Evolutionary conservation across 2,329 filamentous ascomycete species (phyloP).

Genomic region (Amphichorda felina): DNA sequence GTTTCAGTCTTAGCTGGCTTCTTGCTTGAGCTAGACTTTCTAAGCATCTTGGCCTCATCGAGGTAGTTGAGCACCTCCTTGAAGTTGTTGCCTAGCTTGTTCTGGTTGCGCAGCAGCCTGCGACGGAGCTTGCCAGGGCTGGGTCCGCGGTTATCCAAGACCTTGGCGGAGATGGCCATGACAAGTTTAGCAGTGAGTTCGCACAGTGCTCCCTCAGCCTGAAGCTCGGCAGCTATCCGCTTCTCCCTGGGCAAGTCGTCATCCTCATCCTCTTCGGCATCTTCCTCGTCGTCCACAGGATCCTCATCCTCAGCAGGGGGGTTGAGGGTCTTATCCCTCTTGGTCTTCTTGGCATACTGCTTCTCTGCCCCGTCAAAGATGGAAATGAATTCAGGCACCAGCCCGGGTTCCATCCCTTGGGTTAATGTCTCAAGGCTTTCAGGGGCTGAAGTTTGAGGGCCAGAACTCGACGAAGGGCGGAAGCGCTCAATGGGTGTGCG

Average conservation of each 20-base stretch:
- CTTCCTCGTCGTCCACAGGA: conserved; percentile 51
- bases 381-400: conserved; percentile 57
- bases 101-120: conserved; percentile 67
- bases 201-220: conserved; percentile 78
- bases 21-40: conserved; percentile 25
- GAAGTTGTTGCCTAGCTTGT: conserved; percentile 73
- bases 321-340: conserved; percentile 43
- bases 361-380: conserved; percentile 72
- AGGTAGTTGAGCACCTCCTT: conserved; percentile 73
- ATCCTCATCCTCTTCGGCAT: conserved; percentile 38
- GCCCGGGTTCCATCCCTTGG: conserved; percentile 52
- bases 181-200: conserved; percentile 78
- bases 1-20: conserved; percentile 13
- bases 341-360: conserved; percentile 59
- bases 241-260: conserved; percentile 44
- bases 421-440: conserved; percentile 34
- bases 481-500: conserved; percentile 38
- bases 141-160: conserved; percentile 54
- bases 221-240: conserved; percentile 52
- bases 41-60: conserved; percentile 49
- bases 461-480: conserved; percentile 12
- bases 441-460: conserved; percentile 9
- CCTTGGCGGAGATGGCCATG: conserved; percentile 62
- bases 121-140: conserved; percentile 53
- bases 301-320: conserved; percentile 62